Evolutionary conservation across 768 basidiomycete genomes (phyloP).

Genomic region (Leucogyrophana mollusca): DNA sequence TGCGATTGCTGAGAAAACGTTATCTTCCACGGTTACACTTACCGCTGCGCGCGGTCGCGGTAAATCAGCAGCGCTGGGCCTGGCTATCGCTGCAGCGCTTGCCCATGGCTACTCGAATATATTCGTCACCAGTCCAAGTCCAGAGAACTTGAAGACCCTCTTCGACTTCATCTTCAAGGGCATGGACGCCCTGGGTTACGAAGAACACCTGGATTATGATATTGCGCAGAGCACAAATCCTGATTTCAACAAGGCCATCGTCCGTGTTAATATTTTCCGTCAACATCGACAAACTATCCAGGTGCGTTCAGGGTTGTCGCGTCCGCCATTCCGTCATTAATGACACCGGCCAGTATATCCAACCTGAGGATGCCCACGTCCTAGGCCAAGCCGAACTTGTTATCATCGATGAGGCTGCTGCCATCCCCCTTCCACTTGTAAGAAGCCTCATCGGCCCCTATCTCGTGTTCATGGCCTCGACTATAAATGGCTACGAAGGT

Average conservation of each 20-base stretch:
- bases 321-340: conserved; percentile 1
- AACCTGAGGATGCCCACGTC: conserved; percentile 97
- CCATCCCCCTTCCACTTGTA: conserved; percentile 95
- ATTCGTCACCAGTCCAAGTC: conserved; percentile 96
- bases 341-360: conserved; percentile 74
- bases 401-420: conserved; percentile 97
- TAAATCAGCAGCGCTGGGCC: conserved; percentile 94
- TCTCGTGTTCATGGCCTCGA: conserved; percentile 98
- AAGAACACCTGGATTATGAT: conserved; percentile 97
- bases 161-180: conserved; percentile 99
- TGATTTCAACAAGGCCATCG: conserved; percentile 93
- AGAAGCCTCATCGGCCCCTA: conserved; percentile 93
- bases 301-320: no score
- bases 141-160: conserved; percentile 96
- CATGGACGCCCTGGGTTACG: conserved; percentile 89
- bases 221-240: conserved; percentile 94
- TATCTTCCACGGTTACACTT: conserved; percentile 92
- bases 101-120: conserved; percentile 96
- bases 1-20: conserved; percentile 88
- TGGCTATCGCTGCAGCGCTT: conserved; percentile 90
- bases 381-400: conserved; percentile 97
- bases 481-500: conserved; percentile 99
- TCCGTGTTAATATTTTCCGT: conserved; percentile 91
- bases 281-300: conserved; percentile 96
- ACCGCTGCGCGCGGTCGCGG: conserved; percentile 95